phyloP scores from a whole-genome alignment of 768 basidiomycete genomes.

The Terana coerulea region DNA sequence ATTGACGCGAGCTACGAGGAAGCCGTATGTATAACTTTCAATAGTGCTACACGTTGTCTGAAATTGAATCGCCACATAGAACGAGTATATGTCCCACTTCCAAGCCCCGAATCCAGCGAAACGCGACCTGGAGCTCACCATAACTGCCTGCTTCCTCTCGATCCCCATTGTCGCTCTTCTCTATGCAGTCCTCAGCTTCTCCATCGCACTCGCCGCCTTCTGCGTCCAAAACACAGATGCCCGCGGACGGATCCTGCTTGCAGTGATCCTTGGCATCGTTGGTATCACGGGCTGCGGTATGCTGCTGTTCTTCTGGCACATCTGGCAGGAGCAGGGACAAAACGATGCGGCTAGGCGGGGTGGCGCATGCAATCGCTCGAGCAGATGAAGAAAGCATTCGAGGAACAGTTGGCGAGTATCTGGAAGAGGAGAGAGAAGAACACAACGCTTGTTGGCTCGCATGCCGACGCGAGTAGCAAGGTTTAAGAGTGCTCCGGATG shows the following conservation, averaged over 20 bases:
- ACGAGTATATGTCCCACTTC: conserved; percentile 17
- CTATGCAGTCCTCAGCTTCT: conserved; percentile 23
- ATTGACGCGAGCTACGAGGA: conserved; percentile 15
- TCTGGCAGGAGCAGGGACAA: conserved; percentile 18
- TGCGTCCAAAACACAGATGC: conserved; percentile 15
- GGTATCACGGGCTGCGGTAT: conserved; percentile 9
- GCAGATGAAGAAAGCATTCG: neutral
- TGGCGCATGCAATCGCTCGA: too few species aligned
- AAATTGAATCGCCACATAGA: conserved; percentile 3
- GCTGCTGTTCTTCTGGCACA: conserved; percentile 24
- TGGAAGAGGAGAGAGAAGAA: too few species aligned
- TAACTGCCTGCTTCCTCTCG: conserved; percentile 22
- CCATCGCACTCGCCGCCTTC: conserved; percentile 18
- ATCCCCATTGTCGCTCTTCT: conserved; percentile 22
- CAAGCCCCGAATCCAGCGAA: conserved; percentile 1
- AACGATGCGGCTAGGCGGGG: neutral
- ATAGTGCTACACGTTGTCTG: too few species aligned
- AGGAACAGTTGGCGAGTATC: too few species aligned
- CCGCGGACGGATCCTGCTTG: conserved; percentile 11
- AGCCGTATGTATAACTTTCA: conserved; percentile 13
- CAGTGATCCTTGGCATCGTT: conserved; percentile 13
- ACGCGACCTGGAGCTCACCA: conserved; percentile 16
- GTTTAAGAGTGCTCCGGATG: too few species aligned
- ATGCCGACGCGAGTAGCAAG: too few species aligned
- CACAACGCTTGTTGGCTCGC: too few species aligned